A percentile compares a stretch with the other conserved stretches of the same genome.
phyloP scores from a whole-genome alignment of 2,329 filamentous ascomycete species.

The Grosmannia clavigera region DNA sequence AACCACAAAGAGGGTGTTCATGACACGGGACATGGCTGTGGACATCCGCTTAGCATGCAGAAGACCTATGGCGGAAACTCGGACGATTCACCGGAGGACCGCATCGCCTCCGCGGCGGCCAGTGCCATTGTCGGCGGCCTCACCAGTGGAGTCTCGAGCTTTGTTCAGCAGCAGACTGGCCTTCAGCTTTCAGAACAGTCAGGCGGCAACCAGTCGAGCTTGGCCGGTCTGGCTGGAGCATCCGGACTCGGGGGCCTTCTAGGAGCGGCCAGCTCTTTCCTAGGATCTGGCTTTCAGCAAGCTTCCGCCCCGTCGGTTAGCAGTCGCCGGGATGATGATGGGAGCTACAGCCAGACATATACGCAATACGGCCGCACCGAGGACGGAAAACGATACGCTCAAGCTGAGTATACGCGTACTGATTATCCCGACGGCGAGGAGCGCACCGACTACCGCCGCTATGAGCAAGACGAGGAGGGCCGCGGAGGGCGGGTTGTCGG shows the following conservation, averaged over 20 bases:
- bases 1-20: conserved; percentile 82
- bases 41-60: conserved; percentile 64
- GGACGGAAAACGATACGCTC: conserved; percentile 40
- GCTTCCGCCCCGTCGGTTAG: conserved; percentile 29
- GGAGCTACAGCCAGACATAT: conserved; percentile 47
- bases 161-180: conserved; percentile 35
- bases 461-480: conserved; percentile 35
- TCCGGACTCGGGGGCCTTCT: conserved; percentile 59
- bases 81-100: conserved; percentile 38
- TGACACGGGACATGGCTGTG: conserved; percentile 75
- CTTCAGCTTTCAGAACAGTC: conserved; percentile 22
- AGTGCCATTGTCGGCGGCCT: conserved; percentile 46
- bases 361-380: conserved; percentile 46
- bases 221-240: conserved; percentile 25
- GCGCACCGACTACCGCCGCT: conserved; percentile 47
- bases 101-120: conserved; percentile 43
- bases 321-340: conserved; percentile 40
- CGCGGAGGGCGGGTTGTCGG: conserved; percentile 26
- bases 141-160: conserved; percentile 35
- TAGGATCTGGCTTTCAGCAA: conserved; percentile 33
- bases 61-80: conserved; percentile 43
- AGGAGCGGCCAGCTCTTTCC: conserved; percentile 53
- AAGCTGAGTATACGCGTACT: conserved; percentile 48
- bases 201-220: conserved; percentile 11
- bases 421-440: conserved; percentile 44